phyloP scores from a whole-genome alignment of 352 stramenopile species.

The Elongisporangium undulatum region DNA sequence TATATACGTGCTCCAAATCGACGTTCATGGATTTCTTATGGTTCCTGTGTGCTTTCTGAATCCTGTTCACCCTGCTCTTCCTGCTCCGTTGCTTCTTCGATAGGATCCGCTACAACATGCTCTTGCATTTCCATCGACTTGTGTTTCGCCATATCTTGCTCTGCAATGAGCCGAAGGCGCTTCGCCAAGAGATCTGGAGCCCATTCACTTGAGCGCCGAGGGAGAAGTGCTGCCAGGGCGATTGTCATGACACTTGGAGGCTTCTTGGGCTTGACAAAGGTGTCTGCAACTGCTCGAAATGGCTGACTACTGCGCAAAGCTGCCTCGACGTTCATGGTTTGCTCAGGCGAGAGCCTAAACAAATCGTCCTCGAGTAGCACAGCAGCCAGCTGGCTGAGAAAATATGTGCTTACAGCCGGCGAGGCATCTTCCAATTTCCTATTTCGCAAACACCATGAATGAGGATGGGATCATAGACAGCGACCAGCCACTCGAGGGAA shows the following conservation, averaged over 20 bases:
- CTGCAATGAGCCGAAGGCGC: constrained; percentile 51
- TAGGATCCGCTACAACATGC: neutral
- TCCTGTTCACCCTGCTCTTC: neutral
- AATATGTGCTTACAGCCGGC: constrained; percentile 74
- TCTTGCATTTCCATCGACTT: neutral
- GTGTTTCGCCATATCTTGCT: constrained; percentile 4
- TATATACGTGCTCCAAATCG: neutral
- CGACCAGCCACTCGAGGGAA: no score
- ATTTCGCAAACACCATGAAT: neutral
- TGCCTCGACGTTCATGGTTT: constrained; percentile 47
- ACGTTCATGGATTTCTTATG: neutral
- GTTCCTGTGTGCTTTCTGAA: neutral
- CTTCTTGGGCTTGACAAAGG: constrained; percentile 42
- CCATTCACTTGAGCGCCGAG: constrained; percentile 66
- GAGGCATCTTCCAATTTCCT: constrained; percentile 63
- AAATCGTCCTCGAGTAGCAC: constrained; percentile 72
- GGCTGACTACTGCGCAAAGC: constrained; percentile 47
- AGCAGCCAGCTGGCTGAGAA: constrained; percentile 69
- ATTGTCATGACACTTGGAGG: constrained; percentile 55
- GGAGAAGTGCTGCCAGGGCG: constrained; percentile 60
- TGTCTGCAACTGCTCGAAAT: constrained; percentile 56
- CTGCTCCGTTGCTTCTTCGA: neutral
- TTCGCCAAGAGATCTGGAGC: constrained; percentile 60
- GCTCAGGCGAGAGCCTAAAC: constrained; percentile 39
- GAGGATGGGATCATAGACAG: no score